Percentiles rank a stretch among this genome's conserved stretches.
phyloP scores from a whole-genome alignment of 2,329 filamentous ascomycete genomes.

The Sarocladium brachiariae region DNA sequence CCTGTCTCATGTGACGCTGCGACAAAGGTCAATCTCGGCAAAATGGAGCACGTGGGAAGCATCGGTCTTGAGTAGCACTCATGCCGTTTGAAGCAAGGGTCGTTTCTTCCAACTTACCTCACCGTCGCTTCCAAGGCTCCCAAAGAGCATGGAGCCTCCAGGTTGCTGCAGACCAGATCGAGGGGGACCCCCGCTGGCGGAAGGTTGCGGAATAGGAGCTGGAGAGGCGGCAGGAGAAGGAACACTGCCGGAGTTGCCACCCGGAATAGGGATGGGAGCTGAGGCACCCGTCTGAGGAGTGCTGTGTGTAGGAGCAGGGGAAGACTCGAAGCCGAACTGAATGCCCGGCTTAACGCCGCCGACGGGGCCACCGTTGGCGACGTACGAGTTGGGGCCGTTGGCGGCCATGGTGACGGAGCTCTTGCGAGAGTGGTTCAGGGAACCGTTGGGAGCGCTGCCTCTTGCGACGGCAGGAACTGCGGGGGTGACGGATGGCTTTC shows the following conservation, averaged over 20 bases:
- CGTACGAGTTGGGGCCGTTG: slow-evolving; percentile 67
- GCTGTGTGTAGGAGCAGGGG: slow-evolving; percentile 60
- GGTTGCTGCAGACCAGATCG: slow-evolving; percentile 68
- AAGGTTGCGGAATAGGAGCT: slow-evolving; percentile 85
- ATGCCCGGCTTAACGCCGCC: slow-evolving; percentile 58
- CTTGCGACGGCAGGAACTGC: slow-evolving; percentile 61
- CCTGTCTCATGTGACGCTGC: slow-evolving; percentile 63
- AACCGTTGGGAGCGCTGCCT: slow-evolving; percentile 60
- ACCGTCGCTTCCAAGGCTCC: slow-evolving; percentile 74
- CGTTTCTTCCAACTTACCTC: slow-evolving; percentile 60
- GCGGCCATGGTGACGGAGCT: slow-evolving; percentile 87
- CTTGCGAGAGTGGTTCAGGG: slow-evolving; percentile 72
- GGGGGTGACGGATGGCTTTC: slow-evolving; percentile 65
- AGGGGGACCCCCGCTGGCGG: slow-evolving; percentile 77
- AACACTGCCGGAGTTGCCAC: slow-evolving; percentile 60
- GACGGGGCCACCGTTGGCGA: slow-evolving; percentile 63
- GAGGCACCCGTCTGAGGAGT: slow-evolving; percentile 52
- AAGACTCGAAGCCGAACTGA: slow-evolving; percentile 72
- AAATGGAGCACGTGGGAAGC: too few relatives aligned
- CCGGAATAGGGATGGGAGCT: slow-evolving; percentile 56
- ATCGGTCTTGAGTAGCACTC: too few relatives aligned
- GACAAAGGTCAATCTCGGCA: too few relatives aligned
- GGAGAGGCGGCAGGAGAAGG: slow-evolving; percentile 83
- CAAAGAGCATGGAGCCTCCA: slow-evolving; percentile 67
- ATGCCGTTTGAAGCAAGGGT: too few relatives aligned